These are phyloP conservation scores for Hypomyces rosellus DNA, from an alignment of 2,329 filamentous ascomycete species.

Conservation along the genomic window DNA sequence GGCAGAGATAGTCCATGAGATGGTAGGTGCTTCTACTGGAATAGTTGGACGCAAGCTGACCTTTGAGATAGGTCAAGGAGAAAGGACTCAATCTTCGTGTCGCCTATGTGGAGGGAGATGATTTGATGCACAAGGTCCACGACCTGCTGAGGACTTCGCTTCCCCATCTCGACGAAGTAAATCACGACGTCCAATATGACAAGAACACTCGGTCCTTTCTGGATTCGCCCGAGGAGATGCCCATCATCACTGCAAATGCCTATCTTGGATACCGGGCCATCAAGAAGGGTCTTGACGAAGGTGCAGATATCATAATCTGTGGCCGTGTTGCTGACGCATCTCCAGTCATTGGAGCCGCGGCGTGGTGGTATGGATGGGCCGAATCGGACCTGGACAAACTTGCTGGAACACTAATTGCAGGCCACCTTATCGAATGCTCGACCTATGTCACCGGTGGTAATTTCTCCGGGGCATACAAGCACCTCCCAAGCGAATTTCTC, in stretches of 20 bases:
- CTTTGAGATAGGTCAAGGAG: constrained; percentile 16
- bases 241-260: constrained; percentile 33
- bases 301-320: constrained; percentile 37
- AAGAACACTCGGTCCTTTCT: constrained; percentile 15
- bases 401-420: constrained; percentile 39
- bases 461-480: constrained; percentile 36
- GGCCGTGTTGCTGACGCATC: constrained; percentile 38
- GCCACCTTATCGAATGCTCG: constrained; percentile 46
- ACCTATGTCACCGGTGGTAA: constrained; percentile 47
- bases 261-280: constrained; percentile 46
- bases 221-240: constrained; percentile 11
- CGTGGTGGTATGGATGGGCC: constrained; percentile 46
- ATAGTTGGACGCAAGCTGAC: background rate
- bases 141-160: constrained; percentile 1
- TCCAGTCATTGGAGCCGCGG: constrained; percentile 45
- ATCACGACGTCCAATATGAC: constrained; percentile 16
- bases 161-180: constrained; percentile 17
- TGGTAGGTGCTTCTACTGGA: constrained; percentile 10
- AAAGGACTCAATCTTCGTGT: constrained; percentile 26
- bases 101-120: constrained; percentile 33
- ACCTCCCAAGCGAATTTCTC: constrained; percentile 15
- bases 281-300: constrained; percentile 28
- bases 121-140: constrained; percentile 22
- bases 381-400: constrained; percentile 39
- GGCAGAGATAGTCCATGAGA: constrained; percentile 26